phyloP scores from a whole-genome alignment of 2,329 filamentous ascomycete genomes.

The Claviceps arundinis region DNA sequence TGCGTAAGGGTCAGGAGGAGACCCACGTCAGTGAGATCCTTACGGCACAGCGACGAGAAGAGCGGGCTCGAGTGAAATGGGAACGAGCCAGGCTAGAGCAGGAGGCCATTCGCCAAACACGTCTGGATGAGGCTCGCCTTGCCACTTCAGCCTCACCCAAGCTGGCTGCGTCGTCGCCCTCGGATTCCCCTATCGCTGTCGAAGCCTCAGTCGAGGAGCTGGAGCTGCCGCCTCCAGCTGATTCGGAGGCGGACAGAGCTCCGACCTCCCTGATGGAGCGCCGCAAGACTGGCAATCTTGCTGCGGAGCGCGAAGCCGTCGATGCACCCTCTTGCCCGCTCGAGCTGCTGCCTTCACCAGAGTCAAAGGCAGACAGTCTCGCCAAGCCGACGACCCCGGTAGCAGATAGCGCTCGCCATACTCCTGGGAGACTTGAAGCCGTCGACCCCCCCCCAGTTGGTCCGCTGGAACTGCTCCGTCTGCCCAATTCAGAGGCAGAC shows the following conservation, averaged over 20 bases:
- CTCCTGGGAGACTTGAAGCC: not conserved
- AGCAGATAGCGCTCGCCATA: no score
- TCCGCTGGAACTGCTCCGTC: not conserved
- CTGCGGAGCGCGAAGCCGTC: no score
- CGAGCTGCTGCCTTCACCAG: no score
- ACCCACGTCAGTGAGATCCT: constrained; percentile 67
- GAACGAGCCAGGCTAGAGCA: constrained; percentile 81
- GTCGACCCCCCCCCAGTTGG: not conserved
- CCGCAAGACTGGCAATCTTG: not conserved
- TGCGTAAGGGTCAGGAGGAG: constrained; percentile 50
- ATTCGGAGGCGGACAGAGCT: constrained; percentile 1
- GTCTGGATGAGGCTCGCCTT: constrained; percentile 29
- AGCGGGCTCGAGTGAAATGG: constrained; percentile 75
- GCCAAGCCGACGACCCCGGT: no score
- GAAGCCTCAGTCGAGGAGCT: not conserved
- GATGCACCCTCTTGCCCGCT: no score
- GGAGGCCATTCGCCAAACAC: constrained; percentile 65
- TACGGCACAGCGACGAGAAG: constrained; percentile 63
- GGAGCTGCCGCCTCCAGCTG: not conserved
- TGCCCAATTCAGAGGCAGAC: not conserved
- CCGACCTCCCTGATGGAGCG: not conserved
- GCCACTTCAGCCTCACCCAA: constrained; percentile 9
- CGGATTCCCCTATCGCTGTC: not conserved
- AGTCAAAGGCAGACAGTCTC: no score
- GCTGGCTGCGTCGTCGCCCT: not conserved